A percentile compares a stretch with the other conserved stretches of the same genome.
These are phyloP conservation scores for Metschnikowia cubensis DNA, from an alignment of 805 yeast genomes.

Conservation along the genomic window DNA sequence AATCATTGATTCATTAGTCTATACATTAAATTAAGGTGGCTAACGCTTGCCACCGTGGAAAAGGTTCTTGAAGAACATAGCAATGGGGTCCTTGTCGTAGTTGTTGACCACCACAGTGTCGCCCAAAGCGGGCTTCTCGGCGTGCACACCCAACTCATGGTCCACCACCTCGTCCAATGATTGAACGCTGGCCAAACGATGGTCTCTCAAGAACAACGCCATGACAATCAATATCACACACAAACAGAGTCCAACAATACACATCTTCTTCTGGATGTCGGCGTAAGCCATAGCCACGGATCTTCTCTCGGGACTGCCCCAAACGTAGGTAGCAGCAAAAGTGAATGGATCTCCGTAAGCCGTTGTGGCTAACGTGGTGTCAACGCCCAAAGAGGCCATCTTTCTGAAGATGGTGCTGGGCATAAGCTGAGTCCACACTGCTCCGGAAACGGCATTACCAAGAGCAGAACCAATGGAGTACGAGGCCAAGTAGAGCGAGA, in stretches of 20 bases:
- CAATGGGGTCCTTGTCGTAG: slow-evolving; percentile 18
- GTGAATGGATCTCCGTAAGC: slow-evolving; percentile 49
- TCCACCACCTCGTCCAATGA: slow-evolving; percentile 21
- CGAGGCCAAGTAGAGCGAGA: slow-evolving; percentile 53
- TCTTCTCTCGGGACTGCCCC: slow-evolving; percentile 62
- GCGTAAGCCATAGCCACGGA: slow-evolving; percentile 57
- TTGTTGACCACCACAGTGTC: slow-evolving; percentile 17
- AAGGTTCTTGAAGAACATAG: slow-evolving; percentile 11
- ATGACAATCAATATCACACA: slow-evolving; percentile 48
- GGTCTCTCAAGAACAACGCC: slow-evolving; percentile 52
- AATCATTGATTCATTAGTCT: neutral
- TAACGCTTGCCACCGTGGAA: slow-evolving; percentile 8
- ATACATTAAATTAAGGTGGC: neutral
- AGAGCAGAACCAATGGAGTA: slow-evolving; percentile 62
- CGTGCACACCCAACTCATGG: slow-evolving; percentile 16
- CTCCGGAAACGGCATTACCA: slow-evolving; percentile 64
- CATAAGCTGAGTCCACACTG: slow-evolving; percentile 63
- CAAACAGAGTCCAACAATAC: slow-evolving; percentile 52
- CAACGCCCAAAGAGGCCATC: slow-evolving; percentile 24
- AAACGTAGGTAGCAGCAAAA: slow-evolving; percentile 44
- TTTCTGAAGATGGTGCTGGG: slow-evolving; percentile 40
- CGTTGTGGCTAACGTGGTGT: slow-evolving; percentile 23
- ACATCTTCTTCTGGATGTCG: slow-evolving; percentile 54
- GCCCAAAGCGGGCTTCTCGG: slow-evolving; percentile 10
- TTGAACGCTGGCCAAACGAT: slow-evolving; percentile 38